Conservation (phyloP, 345 rosid genomes). For the Salix udensis region DNA sequence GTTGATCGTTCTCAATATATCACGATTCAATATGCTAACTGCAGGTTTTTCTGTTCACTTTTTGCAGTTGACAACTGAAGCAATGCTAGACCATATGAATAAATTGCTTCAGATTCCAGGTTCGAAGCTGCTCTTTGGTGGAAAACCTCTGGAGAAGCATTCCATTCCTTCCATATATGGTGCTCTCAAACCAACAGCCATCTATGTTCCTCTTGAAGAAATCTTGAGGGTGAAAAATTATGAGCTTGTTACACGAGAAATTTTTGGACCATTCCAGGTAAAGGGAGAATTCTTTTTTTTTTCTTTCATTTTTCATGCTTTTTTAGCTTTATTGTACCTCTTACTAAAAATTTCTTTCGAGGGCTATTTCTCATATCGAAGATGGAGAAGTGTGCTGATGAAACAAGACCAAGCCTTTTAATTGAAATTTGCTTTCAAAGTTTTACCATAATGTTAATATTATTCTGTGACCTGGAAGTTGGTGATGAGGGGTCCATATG, state of each 20-base stretch:
- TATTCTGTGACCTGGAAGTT: not conserved
- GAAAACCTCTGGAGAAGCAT: constrained; percentile 67
- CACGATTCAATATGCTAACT: not conserved
- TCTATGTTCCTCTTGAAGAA: constrained; percentile 85
- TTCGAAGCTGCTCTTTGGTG: constrained; percentile 87
- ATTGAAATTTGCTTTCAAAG: not conserved
- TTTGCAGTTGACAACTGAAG: constrained; percentile 75
- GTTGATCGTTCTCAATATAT: not conserved
- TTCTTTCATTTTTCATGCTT: not conserved
- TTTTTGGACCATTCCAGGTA: constrained; percentile 99
- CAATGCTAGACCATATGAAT: constrained; percentile 76
- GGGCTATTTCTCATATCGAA: not conserved
- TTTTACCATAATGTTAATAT: too few relatives aligned
- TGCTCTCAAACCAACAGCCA: constrained; percentile 83
- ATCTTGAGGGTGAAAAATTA: constrained; percentile 62
- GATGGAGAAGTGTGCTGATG: not conserved
- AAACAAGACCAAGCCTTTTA: not conserved
- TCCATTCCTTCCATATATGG: constrained; percentile 88
- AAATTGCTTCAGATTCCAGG: constrained; percentile 78
- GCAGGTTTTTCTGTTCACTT: not conserved
- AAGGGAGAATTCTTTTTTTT: not conserved
- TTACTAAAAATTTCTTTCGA: not conserved
- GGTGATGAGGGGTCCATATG: not conserved
- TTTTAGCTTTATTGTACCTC: not conserved
- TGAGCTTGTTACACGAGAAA: constrained; percentile 79